Base-by-base conservation (phyloP, 2,329 filamentous ascomycete species). In the Trichoderma sp. region DNA sequence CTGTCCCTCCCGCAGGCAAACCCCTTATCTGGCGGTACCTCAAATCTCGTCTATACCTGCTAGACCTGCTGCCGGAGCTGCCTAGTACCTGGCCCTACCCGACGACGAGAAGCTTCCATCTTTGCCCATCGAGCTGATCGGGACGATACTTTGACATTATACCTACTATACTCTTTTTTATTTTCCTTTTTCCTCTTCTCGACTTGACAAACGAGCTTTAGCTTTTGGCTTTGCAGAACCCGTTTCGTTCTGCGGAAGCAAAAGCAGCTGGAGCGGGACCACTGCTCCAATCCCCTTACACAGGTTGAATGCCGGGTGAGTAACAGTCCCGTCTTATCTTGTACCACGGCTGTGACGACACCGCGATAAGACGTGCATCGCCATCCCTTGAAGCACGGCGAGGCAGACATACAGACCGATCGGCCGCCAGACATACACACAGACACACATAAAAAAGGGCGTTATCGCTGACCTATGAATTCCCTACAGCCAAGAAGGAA, bases 401-500 rank as follows among this genome's bases (percentile, higher is more conserved):
- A 67, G 23, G 63, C 63, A 55, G 12, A 36, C 58, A 13, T 23
- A n/a, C 63, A 68, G 36, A 62, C 67, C 62, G 53, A 50, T 26
- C 50, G 68, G 26, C 50, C 64, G 59, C 26, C 34, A 50, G 20
- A 43, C 36, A 55, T 9, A 30, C 64, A 30, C 26, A 13, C 34
- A 23, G 28, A 62, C 32, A 63, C 15, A 28, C 67, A 53, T 55
- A 17, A 69, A 36, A 36, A 20, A 63, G 67, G 43, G 32, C 39
- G 30, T 23, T 28, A 36, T 65, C 12, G 30, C 66, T 69, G 39
- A 69, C 55, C 30, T 32, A 64, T 70, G 58, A 23, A 9, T 55
- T 70, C 47, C 17, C 47, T 50, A n/a, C 47, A 73, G 71, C 57
- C 71, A 73, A 86, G 82, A 87, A 86, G 79, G 81, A 85, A 77